Conservation (phyloP, 116 monocot genomes). For the Dioscorea cayenensis region DNA sequence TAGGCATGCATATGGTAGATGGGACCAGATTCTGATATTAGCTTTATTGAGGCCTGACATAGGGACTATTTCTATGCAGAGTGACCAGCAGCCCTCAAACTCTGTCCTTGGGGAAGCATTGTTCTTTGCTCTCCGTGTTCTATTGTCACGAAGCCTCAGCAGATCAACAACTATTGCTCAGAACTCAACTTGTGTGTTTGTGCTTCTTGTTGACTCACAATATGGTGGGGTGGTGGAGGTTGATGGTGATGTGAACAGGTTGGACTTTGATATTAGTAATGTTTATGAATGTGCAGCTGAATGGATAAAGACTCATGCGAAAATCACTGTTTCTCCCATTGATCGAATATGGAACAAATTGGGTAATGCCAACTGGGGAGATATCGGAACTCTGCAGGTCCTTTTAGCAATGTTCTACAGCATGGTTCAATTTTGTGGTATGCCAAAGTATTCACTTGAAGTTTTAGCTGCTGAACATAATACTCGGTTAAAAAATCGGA, state of each 20-base stretch:
- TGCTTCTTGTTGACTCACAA: constrained; percentile 89
- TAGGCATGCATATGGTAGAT: constrained; percentile 49
- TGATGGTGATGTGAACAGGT: constrained; percentile 62
- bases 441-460: constrained; percentile 60
- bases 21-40: constrained; percentile 88
- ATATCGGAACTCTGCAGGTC: constrained; percentile 80
- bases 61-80: constrained; percentile 32
- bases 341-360: constrained; percentile 91
- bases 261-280: constrained; percentile 63
- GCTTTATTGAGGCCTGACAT: constrained; percentile 85
- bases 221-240: constrained; percentile 85
- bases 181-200: constrained; percentile 74
- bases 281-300: constrained; percentile 77
- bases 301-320: constrained; percentile 66
- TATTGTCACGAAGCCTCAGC: constrained; percentile 77
- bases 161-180: constrained; percentile 38
- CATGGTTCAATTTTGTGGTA: constrained; percentile 68
- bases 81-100: constrained; percentile 42
- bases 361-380: constrained; percentile 97
- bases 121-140: constrained; percentile 81
- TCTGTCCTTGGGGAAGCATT: constrained; percentile 74
- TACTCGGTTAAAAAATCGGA: constrained; percentile 54
- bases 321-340: constrained; percentile 67
- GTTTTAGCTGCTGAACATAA: constrained; percentile 57
- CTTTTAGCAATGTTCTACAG: constrained; percentile 79